Percentiles rank a stretch among this genome's conserved stretches.
phyloP scores from a whole-genome alignment of 2,329 filamentous ascomycete genomes.

The Fusarium domesticum region DNA sequence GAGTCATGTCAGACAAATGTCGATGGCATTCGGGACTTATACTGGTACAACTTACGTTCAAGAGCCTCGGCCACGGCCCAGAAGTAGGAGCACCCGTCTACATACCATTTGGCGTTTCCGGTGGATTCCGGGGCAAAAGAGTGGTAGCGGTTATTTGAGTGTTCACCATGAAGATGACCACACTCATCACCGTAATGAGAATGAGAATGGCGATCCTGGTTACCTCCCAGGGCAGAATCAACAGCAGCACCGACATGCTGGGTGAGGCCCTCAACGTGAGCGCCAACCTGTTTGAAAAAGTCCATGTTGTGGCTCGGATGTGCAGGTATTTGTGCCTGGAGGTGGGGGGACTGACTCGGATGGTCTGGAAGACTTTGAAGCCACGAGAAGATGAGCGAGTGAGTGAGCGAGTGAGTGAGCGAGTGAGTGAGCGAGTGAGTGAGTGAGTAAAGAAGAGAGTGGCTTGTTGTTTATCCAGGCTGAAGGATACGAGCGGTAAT shows the following conservation, averaged over 20 bases:
- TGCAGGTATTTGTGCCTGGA: no score
- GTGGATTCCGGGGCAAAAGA: constrained; percentile 72
- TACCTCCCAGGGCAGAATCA: constrained; percentile 35
- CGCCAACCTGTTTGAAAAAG: constrained; percentile 37
- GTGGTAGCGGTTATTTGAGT: constrained; percentile 53
- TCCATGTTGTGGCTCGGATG: constrained; percentile 21
- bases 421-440: neutral
- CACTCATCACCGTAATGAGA: constrained; percentile 41
- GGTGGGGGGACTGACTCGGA: neutral
- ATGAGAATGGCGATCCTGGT: constrained; percentile 44
- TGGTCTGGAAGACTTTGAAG: no score
- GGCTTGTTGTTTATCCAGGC: neutral
- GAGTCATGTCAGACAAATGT: constrained; percentile 9
- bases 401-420: neutral
- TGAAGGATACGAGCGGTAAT: neutral
- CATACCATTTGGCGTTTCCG: constrained; percentile 82
- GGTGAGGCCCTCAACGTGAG: constrained; percentile 18
- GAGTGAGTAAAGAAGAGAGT: neutral
- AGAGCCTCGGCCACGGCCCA: constrained; percentile 79
- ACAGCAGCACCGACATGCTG: constrained; percentile 31
- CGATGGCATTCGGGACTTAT: neutral
- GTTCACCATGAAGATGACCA: constrained; percentile 41
- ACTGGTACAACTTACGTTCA: constrained; percentile 49
- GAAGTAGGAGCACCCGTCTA: constrained; percentile 81
- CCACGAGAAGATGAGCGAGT: no score